Evolutionary conservation across 805 yeast species (phyloP), one percentile per base, ranked within the genome.

Genomic region (Metschnikowia picachoensis): DNA sequence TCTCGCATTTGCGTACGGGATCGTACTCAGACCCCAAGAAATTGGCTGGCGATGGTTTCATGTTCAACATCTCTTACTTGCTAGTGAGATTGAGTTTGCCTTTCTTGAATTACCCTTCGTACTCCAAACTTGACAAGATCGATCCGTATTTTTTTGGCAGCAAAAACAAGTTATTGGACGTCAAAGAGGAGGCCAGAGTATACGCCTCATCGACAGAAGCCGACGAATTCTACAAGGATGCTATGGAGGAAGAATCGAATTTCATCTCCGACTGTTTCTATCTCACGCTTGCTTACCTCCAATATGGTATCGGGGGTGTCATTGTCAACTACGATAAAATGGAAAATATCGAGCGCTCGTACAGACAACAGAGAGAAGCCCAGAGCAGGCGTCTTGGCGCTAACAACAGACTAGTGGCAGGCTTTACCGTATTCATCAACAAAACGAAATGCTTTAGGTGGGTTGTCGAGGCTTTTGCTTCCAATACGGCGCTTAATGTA

Each of bases 251-350:
- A n/a, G 65, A 50, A 62, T 76, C 68, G 33, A 92, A 94, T 58
- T 94, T 94, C 62, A 88, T 94, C n/a, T 82, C 96, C 8, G 94
- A 92, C 54, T 85, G 95, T 58, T 94, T 90, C 64, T 94, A 76
- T 59, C 62, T 94, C 46, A 80, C 91, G 6, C 71, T 85, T 42
- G 82, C 95, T 0, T 90, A 85, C 61, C 65, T 88, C 40, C 91
- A 92, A 55, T 94, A 86, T 66, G 99, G 98, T 36, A 70, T 88
- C 35, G 95, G 95, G 20, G 98, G 97, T 41, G 67, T 85, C 0
- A 66, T 77, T 47, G 74, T 80, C 37, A 63, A 62, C 38, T 79
- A 80, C 49, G 81, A 78, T 37, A 79, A 83, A 48, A 58, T 83
- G 30, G 72, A 72, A 50, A 70, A 72, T 29, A 69, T 73, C 48